phyloP scores from a whole-genome alignment of 768 basidiomycete genomes.

The Cantharellus anzutake region DNA sequence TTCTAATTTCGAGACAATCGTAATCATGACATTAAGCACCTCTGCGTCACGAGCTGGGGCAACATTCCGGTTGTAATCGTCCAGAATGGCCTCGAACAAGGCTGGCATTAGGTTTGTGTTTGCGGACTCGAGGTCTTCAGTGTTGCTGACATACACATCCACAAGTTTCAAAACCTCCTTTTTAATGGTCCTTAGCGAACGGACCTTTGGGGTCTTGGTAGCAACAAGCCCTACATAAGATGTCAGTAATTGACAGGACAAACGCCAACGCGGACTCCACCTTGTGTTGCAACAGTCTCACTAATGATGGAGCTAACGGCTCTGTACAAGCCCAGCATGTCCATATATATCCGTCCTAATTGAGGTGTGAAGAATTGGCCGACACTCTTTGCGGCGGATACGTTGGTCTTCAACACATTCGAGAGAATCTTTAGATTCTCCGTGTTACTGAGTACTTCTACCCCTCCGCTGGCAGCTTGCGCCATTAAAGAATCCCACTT shows the following conservation, averaged over 20 bases:
- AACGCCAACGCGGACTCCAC: slow-evolving; percentile 20
- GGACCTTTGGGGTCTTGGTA: slow-evolving; percentile 92
- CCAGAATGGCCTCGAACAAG: slow-evolving; percentile 89
- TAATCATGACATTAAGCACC: slow-evolving; percentile 92
- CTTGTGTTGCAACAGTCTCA: slow-evolving; percentile 72
- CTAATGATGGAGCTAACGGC: slow-evolving; percentile 95
- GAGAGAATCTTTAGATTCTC: slow-evolving; percentile 95
- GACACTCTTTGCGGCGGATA: slow-evolving; percentile 91
- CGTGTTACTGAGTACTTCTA: slow-evolving; percentile 74
- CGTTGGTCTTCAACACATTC: slow-evolving; percentile 96
- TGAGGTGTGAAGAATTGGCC: slow-evolving; percentile 97
- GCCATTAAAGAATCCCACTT: slow-evolving; percentile 97
- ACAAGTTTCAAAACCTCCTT: slow-evolving; percentile 95
- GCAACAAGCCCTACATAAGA: slow-evolving; percentile 52
- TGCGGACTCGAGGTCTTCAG: slow-evolving; percentile 88
- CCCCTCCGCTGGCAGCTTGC: slow-evolving; percentile 66
- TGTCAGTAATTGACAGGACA: not conserved
- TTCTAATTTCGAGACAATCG: slow-evolving; percentile 73
- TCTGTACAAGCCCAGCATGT: slow-evolving; percentile 96
- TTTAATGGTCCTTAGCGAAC: slow-evolving; percentile 88
- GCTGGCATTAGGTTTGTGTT: slow-evolving; percentile 88
- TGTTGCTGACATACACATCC: slow-evolving; percentile 95
- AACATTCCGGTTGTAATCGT: slow-evolving; percentile 89
- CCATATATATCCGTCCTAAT: slow-evolving; percentile 84
- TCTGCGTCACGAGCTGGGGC: slow-evolving; percentile 89